Conservation (phyloP, 768 basidiomycete genomes). For the Boletales sp. region DNA sequence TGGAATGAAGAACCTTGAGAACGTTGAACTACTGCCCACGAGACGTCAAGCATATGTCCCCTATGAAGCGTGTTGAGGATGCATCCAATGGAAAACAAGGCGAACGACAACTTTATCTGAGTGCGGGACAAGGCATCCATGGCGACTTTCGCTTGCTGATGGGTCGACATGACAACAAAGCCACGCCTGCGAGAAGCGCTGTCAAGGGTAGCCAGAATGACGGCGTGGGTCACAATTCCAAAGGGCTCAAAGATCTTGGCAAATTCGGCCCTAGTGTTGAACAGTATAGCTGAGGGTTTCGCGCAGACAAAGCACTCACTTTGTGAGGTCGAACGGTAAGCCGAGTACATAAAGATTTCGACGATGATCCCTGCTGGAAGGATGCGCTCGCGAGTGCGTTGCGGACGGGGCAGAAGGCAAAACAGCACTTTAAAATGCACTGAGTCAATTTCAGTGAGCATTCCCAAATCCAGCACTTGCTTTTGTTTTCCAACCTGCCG, state of each 20-base stretch:
- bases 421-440: conserved; percentile 35
- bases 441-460: conserved; percentile 1
- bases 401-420: conserved; percentile 18
- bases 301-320: conserved; percentile 40
- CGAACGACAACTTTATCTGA: conserved; percentile 55
- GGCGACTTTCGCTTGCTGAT: conserved; percentile 67
- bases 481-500: conserved; percentile 52
- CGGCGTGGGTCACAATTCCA: conserved; percentile 70
- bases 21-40: conserved; percentile 86
- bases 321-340: conserved; percentile 75
- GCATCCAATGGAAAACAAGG: background rate
- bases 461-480: conserved; percentile 37
- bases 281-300: background rate
- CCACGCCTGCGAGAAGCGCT: conserved; percentile 81
- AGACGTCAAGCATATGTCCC: conserved; percentile 74
- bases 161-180: conserved; percentile 75
- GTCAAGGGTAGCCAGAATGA: conserved; percentile 81
- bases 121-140: conserved; percentile 66
- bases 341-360: conserved; percentile 85
- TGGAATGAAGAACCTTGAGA: conserved; percentile 55
- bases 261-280: conserved; percentile 47
- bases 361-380: conserved; percentile 41
- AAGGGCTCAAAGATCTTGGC: conserved; percentile 56
- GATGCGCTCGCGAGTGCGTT: conserved; percentile 10
- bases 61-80: conserved; percentile 32